Evolutionary conservation across 2,329 filamentous ascomycete species (phyloP), one percentile per base, ranked within the genome.

Genomic region (Paecilomyces dactylethromorphus): DNA sequence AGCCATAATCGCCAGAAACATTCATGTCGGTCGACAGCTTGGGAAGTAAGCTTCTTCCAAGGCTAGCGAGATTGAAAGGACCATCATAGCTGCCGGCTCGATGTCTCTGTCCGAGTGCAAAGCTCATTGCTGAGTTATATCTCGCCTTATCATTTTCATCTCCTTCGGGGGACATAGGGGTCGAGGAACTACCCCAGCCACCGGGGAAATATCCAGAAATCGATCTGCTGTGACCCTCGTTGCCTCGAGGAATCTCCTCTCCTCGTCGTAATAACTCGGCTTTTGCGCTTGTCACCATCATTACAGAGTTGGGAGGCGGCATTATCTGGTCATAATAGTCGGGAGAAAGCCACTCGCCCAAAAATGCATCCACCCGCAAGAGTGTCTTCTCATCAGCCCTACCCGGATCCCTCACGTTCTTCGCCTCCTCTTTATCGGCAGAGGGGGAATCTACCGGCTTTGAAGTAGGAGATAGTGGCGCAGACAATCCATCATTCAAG

Each of bases 261-360:
- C 90, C 90, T 52, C 88, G 84, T 57, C 88, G 85, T 53, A 97
- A 79, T 3, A 99, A 79, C 67, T 95, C 91, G 24, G 90, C 90
- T 74, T 97, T 97, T 31, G 94, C 93, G 49, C 86, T 85, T 26
- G 90, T 89, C 2, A 97, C 81, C 91, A 99, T 95, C 76, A 94
- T 84, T 3, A 88, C 84, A 2, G 91, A 93, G 51, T 86, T 85
- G 0, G 94, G 94, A 11, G 94, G 94, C 2, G 92, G 90, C 0
- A 90, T 93, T 63, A 97, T 97, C 56, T 89, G 83, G 62, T 96
- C 92, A 68, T 93, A 99, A 73, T 99, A 99, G 69, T 92, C 88
- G 1, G 92, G 91, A 1, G 89, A 90, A 31, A 97, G 81, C 94
- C 94, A 99, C 79, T 99, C 94, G 54, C 94, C 93, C 0, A 99